Percentiles rank a stretch among this genome's conserved stretches.
Evolutionary conservation across 306 rosid genomes (phyloP).

Genomic region (Trifolium pratense): DNA sequence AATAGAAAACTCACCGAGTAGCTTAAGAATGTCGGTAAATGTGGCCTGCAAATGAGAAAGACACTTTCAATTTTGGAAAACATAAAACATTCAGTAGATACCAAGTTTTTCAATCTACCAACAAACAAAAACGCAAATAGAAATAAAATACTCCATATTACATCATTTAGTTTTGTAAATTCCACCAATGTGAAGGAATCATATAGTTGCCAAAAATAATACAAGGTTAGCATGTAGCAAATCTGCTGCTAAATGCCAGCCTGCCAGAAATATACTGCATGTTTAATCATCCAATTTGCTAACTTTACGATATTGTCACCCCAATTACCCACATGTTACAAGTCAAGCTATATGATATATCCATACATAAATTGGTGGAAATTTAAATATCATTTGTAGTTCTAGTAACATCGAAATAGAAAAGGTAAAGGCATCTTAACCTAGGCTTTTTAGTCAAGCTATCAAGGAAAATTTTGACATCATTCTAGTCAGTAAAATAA

Average conservation of each 20-base stretch:
- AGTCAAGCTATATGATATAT: slow-evolving; percentile 21
- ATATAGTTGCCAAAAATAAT: slow-evolving; percentile 1
- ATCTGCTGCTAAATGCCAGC: slow-evolving; percentile 30
- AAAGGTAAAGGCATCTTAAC: slow-evolving; percentile 32
- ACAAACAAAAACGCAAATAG: slow-evolving; percentile 13
- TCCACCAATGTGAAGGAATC: slow-evolving; percentile 8
- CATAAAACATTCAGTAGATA: not conserved
- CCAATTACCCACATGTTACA: not conserved
- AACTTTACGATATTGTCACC: slow-evolving; percentile 23
- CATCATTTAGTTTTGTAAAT: slow-evolving; percentile 2
- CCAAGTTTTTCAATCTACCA: slow-evolving; percentile 4
- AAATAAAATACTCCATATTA: not conserved
- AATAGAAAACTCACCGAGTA: slow-evolving; percentile 62
- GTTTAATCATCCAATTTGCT: slow-evolving; percentile 15
- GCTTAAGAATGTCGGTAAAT: slow-evolving; percentile 94
- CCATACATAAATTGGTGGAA: not conserved
- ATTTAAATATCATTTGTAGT: slow-evolving; percentile 11
- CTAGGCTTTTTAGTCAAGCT: slow-evolving; percentile 13
- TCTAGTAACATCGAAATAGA: not conserved
- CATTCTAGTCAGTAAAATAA: not conserved
- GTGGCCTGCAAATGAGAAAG: slow-evolving; percentile 78
- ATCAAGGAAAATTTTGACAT: slow-evolving; percentile 22
- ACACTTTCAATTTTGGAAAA: slow-evolving; percentile 14
- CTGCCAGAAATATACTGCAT: slow-evolving; percentile 17
- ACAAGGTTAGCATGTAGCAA: slow-evolving; percentile 25